Evolutionary conservation across 208 protist genomes (phyloP).

Genomic region (Trypanosomatidae sp.): DNA sequence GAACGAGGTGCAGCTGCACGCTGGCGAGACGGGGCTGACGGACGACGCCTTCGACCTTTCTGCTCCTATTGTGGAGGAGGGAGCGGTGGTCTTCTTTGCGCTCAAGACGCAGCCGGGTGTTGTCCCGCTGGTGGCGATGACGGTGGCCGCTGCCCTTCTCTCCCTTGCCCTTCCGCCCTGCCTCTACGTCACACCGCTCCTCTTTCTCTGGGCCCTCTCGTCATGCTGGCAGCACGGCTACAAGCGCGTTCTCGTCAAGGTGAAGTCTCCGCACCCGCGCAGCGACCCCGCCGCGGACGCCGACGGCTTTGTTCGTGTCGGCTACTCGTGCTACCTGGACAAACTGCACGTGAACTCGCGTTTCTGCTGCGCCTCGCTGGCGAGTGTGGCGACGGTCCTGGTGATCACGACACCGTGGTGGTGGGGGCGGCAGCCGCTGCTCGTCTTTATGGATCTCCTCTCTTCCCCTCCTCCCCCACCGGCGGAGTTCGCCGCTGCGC

Average conservation of each 20-base stretch:
- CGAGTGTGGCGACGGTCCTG: conserved; percentile 18
- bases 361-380: conserved; percentile 19
- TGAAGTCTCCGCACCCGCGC: conserved; percentile 4
- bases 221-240: conserved; percentile 43
- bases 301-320: conserved; percentile 25
- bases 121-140: conserved; percentile 12
- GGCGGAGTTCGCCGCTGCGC: neutral
- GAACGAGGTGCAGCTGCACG: conserved; percentile 32
- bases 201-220: conserved; percentile 33
- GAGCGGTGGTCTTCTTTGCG: conserved; percentile 22
- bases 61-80: conserved; percentile 24
- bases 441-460: conserved; percentile 39
- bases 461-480: conserved; percentile 10
- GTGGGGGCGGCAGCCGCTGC: conserved; percentile 17
- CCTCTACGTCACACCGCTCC: conserved; percentile 18
- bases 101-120: conserved; percentile 17
- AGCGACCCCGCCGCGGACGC: neutral
- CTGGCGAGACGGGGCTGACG: neutral
- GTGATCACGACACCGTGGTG: conserved; percentile 33
- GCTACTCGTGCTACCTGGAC: conserved; percentile 61
- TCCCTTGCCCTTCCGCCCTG: conserved; percentile 21
- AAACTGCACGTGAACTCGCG: conserved; percentile 24
- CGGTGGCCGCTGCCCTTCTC: conserved; percentile 6
- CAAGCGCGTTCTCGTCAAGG: conserved; percentile 39
- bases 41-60: conserved; percentile 28